Conservation (phyloP, 2,329 filamentous ascomycete genomes). For the Ascochyta rabiei region DNA sequence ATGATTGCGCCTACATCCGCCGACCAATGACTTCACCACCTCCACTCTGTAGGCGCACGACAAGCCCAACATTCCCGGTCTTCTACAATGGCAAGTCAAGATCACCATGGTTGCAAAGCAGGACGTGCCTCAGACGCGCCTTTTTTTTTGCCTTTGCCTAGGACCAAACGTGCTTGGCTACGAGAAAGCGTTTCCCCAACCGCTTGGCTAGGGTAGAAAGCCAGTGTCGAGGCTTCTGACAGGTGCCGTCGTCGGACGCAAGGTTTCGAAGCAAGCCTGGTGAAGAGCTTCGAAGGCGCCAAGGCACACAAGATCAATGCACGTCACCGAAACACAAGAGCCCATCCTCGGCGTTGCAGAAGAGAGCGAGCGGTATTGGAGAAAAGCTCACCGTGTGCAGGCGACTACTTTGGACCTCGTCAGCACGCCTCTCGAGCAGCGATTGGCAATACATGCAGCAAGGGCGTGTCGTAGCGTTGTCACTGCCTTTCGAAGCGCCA, state of each 20-base stretch:
- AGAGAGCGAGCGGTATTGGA: too few species aligned
- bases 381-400: too few species aligned
- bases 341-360: not conserved
- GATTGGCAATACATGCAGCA: not conserved
- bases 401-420: too few species aligned
- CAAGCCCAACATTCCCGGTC: conserved; percentile 4
- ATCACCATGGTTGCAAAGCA: conserved; percentile 15
- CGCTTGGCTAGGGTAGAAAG: conserved; percentile 22
- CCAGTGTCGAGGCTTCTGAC: conserved; percentile 10
- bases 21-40: conserved; percentile 7
- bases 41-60: conserved; percentile 2
- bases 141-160: conserved; percentile 8
- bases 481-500: not conserved
- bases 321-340: conserved; percentile 19
- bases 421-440: too few species aligned
- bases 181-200: conserved; percentile 25
- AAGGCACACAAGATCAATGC: conserved; percentile 27
- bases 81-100: conserved; percentile 6
- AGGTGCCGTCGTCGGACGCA: conserved; percentile 20
- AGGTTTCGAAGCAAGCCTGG: conserved; percentile 26
- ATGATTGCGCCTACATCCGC: not conserved
- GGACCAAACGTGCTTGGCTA: conserved; percentile 33
- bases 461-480: not conserved
- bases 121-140: conserved; percentile 22
- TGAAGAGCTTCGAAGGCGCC: conserved; percentile 22